phyloP scores from a whole-genome alignment of 306 rosid species.

The Dalbergia oliveri region DNA sequence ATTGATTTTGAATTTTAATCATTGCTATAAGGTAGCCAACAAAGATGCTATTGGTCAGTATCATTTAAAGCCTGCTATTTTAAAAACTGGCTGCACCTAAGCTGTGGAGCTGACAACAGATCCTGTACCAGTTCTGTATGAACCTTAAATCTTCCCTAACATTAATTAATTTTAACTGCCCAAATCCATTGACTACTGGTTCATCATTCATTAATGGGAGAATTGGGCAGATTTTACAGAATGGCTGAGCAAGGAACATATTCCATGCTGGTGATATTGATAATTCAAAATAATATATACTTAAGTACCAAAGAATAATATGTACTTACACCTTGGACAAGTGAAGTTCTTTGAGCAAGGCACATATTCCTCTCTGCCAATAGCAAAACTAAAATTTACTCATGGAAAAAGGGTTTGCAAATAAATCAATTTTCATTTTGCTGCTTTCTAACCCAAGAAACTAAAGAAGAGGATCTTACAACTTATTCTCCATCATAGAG shows the following conservation, averaged over 20 bases:
- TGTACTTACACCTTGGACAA: constrained; percentile 74
- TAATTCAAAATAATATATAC: constrained; percentile 12
- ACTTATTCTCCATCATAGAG: constrained; percentile 49
- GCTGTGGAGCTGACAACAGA: no score
- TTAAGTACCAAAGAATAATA: background rate
- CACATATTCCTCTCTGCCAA: constrained; percentile 58
- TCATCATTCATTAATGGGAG: background rate
- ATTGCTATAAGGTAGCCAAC: no score
- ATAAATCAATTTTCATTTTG: constrained; percentile 34
- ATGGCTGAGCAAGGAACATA: no score
- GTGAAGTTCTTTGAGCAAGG: constrained; percentile 64
- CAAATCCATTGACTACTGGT: background rate
- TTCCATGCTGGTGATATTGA: constrained; percentile 18
- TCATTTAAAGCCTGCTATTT: no score
- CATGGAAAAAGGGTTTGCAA: constrained; percentile 15
- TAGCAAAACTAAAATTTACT: constrained; percentile 7
- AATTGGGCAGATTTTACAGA: background rate
- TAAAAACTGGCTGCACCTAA: no score
- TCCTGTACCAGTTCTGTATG: no score
- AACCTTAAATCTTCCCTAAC: no score
- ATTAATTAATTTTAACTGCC: no score
- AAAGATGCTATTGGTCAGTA: no score
- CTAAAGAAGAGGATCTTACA: constrained; percentile 58
- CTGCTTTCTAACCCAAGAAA: constrained; percentile 18
- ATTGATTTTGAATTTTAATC: no score